Evolutionary conservation across 371 early-diverging fungal genomes (phyloP), one percentile per base, ranked within the genome.

Genomic region (Parasitella parasitica): DNA sequence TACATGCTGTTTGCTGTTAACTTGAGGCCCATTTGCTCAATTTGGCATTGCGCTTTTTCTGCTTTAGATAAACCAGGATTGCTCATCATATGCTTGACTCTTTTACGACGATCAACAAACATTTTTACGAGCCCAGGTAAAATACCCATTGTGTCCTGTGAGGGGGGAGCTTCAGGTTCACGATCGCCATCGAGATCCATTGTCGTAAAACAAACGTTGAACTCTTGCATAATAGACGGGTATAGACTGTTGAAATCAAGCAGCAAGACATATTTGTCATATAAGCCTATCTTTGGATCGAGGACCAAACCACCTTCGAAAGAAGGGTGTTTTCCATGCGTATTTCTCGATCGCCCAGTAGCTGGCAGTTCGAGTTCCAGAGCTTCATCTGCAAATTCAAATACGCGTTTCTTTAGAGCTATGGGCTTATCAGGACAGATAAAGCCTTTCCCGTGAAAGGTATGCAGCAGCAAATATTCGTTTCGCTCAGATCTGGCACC

Each of bases 1-100:
- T 99, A 99, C 93, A 99, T 98, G 60, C 92, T 91, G 79, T 99
- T 99, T 34, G 99, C 99, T 3, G 98, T 99, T 24, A 99, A 80
- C 71, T 99, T 99, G 30, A 99, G 84, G 41, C 98, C 99, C 59
- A 86, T 86, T 69, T 99, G 99, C 18, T 97, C 86, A 70, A 96
- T 95, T 57, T 99, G 86, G 52, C 89, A 86, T 75, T 61, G 61
- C 4, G 28, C 32, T 26, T 34, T 34, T 7, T 34, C 18, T 0
- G 41, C 7, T n/a, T 38, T 12, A 15, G 64, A 41, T 4, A 61
- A 2, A 15, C n/a, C 9, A 11, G 35, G 61, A 0, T 53, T 28
- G 70, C 95, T 97, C 89, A 99, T 90, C 13, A 97, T 72, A 13
- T 77, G 78, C 69, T 99, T 99, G 54, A 99, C 97, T 34, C 86